Conservation (phyloP, 176 grass and related monocot species). For the Raddia guianensis region DNA sequence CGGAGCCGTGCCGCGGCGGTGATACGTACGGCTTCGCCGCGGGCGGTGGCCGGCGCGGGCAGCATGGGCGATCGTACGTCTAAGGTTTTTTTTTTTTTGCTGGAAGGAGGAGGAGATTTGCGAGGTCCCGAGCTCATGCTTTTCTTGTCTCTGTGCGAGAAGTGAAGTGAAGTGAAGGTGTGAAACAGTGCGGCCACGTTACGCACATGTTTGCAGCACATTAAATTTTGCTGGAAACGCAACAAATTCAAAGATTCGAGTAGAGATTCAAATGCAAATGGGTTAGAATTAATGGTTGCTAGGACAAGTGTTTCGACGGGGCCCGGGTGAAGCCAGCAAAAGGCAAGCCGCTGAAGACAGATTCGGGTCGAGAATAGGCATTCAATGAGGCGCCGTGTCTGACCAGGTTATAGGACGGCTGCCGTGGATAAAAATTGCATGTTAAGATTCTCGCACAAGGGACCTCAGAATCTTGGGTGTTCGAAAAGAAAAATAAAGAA, state of each 20-base stretch:
- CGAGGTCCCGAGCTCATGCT: not conserved
- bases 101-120: not conserved
- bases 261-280: no score
- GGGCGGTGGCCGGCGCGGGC: not conserved
- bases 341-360: constrained; percentile 5
- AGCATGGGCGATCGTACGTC: not conserved
- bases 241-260: not conserved
- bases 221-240: not conserved
- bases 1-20: not conserved
- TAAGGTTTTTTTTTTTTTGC: not conserved
- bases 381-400: not conserved
- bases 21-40: constrained; percentile 1
- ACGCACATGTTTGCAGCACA: not conserved
- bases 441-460: not conserved
- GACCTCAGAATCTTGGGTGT: not conserved
- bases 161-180: not conserved
- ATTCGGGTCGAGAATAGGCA: constrained; percentile 34
- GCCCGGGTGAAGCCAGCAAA: not conserved
- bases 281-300: not conserved
- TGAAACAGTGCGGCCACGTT: not conserved
- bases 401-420: not conserved
- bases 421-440: not conserved
- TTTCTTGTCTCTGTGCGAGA: not conserved
- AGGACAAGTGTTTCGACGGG: not conserved
- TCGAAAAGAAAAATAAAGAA: not conserved